Base-by-base conservation (phyloP, 2,329 filamentous ascomycete species). In the Ophiostoma australiae region DNA sequence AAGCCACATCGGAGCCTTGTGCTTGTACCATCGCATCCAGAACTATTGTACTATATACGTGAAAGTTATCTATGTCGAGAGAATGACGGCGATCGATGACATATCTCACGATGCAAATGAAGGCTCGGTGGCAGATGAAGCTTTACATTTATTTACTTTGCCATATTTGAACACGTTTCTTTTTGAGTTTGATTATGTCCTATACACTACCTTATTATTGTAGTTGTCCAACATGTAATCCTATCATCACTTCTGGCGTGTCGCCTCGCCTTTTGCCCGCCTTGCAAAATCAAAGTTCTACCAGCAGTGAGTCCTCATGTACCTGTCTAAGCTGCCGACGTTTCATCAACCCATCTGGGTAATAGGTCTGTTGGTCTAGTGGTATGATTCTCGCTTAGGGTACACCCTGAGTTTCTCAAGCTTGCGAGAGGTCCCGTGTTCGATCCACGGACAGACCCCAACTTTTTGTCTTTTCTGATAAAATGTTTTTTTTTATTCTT, bases 351-450 rank as follows among this genome's bases (percentile, higher is more conserved):
- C 35, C 65, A 41, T 23, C n/a, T 27, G 33, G 35, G 15, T 66
- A 20, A 39, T 41, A 35, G 65, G 65, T 39, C 65, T 67, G 65
- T 67, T 67, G 66, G 66, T 67, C 66, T 48, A 66, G 63, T 66
- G 63, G 63, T 66, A 66, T 66, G 35, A 39, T 66, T 66, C 63
- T 66, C 63, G 63, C 35, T 39, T 66, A 66, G 63, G 61, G 61
- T 37, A 65, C 61, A 65, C 61, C 61, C 61, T 65, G 61, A 65
- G 65, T 67, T 67, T 37, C 20, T 41, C 13, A 41, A 67, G 35
- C 37, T 67, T 67, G 65, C 65, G 65, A 67, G 65, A 67, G 65
- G 65, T 67, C 65, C 65, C 65, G 65, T 67, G 65, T 67, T 67
- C 65, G 65, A 67, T 67, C 65, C 65, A 67, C 65, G 65, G 65